These are phyloP conservation scores for Cairneyella variabilis DNA, from an alignment of 495 filamentous ascomycete genomes.

Conservation along the genomic window DNA sequence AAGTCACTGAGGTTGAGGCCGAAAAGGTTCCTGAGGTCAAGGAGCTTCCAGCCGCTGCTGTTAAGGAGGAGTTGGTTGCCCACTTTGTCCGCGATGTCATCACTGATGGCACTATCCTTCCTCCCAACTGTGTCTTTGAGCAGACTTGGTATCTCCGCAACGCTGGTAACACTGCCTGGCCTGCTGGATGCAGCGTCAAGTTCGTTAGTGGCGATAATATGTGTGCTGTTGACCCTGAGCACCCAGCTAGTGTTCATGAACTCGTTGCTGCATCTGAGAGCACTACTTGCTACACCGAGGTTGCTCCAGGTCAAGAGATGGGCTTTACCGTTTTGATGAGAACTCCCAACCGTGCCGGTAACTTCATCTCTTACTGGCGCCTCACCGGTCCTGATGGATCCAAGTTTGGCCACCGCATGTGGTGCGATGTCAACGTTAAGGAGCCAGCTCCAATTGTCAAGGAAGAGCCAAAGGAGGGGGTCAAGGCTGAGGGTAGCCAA, in stretches of 20 bases:
- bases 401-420: constrained; percentile 87
- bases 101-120: constrained; percentile 68
- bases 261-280: constrained; percentile 74
- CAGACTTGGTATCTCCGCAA: constrained; percentile 94
- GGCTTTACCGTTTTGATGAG: constrained; percentile 83
- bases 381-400: constrained; percentile 76
- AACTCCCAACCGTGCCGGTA: constrained; percentile 66
- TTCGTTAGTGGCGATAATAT: constrained; percentile 93
- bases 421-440: constrained; percentile 83
- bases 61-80: constrained; percentile 53
- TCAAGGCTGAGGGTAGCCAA: constrained; percentile 32
- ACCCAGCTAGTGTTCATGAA: constrained; percentile 68
- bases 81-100: constrained; percentile 76
- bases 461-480: constrained; percentile 28
- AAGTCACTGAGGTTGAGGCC: constrained; percentile 30
- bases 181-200: constrained; percentile 82
- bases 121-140: constrained; percentile 67
- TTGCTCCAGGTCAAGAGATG: constrained; percentile 67
- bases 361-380: constrained; percentile 93
- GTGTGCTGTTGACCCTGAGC: constrained; percentile 77
- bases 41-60: constrained; percentile 23
- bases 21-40: constrained; percentile 27
- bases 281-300: constrained; percentile 64
- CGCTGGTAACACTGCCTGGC: constrained; percentile 75
- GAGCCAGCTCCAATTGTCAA: constrained; percentile 26